Evolutionary conservation across 2,329 filamentous ascomycete genomes (phyloP).

Genomic region (Apiospora pterosperma): DNA sequence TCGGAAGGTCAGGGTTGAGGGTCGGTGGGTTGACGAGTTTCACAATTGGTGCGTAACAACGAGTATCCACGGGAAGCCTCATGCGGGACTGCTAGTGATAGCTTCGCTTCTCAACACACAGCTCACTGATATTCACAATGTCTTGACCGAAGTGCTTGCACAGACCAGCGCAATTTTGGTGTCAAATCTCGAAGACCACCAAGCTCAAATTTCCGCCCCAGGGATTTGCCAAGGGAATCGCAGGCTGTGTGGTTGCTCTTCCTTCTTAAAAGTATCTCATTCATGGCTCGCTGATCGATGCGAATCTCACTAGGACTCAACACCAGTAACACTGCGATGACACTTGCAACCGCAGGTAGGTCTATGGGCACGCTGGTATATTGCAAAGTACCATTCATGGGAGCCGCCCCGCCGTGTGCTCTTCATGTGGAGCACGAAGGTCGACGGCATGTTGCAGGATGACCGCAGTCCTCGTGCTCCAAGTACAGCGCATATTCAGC

Average conservation of each 20-base stretch:
- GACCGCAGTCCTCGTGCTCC: not conserved
- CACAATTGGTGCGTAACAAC: not conserved
- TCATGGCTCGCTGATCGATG: not conserved
- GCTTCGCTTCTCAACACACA: not conserved
- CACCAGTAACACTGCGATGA: no score
- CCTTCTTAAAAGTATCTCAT: not conserved
- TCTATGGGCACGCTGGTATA: no score
- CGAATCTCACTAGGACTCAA: not conserved
- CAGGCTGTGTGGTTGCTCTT: not conserved
- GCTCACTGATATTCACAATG: not conserved
- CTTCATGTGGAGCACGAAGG: not conserved
- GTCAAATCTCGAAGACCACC: not conserved
- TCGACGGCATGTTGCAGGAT: not conserved
- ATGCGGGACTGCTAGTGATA: not conserved
- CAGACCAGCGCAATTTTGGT: not conserved
- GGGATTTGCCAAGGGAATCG: not conserved
- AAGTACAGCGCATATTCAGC: not conserved
- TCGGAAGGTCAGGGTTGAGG: not conserved
- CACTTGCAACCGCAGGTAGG: no score
- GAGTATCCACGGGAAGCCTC: not conserved
- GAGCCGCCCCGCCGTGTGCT: not conserved
- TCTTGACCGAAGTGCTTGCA: not conserved
- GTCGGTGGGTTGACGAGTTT: not conserved
- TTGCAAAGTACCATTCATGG: not conserved
- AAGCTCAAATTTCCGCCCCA: not conserved